Conservation (phyloP, 805 yeast genomes). For the Brettanomyces anomalus region DNA sequence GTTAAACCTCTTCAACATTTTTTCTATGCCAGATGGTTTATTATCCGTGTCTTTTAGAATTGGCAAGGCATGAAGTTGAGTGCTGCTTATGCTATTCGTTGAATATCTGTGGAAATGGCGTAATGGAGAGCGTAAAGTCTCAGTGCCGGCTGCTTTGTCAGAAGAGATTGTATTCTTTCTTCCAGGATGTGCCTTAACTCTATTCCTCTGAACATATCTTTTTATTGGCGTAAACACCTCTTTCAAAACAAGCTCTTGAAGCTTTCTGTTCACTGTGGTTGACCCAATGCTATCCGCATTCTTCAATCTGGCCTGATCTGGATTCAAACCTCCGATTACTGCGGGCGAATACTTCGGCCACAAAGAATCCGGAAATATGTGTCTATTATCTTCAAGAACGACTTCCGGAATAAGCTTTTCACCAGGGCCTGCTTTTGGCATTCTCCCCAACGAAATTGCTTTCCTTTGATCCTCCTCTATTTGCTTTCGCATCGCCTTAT, state of each 20-base stretch:
- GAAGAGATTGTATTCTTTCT: conserved; percentile 3
- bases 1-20: too few species aligned
- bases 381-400: conserved; percentile 84
- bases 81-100: conserved; percentile 15
- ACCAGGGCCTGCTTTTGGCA: not conserved
- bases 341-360: conserved; percentile 42
- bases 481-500: not conserved
- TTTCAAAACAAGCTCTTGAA: conserved; percentile 60
- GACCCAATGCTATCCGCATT: conserved; percentile 32
- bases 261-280: conserved; percentile 60
- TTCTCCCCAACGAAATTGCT: conserved; percentile 2
- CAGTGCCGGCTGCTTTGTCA: not conserved
- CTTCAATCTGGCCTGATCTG: not conserved
- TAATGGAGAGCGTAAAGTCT: not conserved
- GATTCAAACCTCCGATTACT: not conserved
- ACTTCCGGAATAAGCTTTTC: conserved; percentile 55
- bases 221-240: conserved; percentile 60
- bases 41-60: not conserved
- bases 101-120: conserved; percentile 20
- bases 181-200: conserved; percentile 1
- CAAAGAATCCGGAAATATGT: conserved; percentile 78
- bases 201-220: conserved; percentile 18
- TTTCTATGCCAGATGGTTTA: not conserved
- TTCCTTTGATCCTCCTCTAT: not conserved
- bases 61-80: conserved; percentile 1